Evolutionary conservation across 2,329 filamentous ascomycete genomes (phyloP).

Genomic region (Sporothrix phasma): DNA sequence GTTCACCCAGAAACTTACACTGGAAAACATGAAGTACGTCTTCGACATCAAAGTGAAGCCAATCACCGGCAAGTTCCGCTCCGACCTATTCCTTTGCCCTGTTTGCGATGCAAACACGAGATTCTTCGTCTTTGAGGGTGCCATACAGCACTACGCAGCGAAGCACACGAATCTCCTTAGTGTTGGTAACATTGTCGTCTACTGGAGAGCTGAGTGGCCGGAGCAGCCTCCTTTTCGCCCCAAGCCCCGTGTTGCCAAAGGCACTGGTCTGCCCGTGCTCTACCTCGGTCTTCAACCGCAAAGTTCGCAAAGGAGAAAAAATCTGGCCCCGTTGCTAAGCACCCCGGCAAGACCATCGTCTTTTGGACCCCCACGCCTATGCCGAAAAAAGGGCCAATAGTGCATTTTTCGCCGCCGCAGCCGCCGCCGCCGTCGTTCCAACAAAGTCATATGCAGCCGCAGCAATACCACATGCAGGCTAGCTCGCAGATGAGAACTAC

Average conservation of each 20-base stretch:
- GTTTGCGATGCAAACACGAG: conserved; percentile 55
- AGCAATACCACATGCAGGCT: background rate
- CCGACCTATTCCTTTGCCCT: conserved; percentile 68
- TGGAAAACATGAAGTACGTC: conserved; percentile 82
- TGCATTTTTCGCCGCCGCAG: background rate
- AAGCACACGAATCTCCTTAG: conserved; percentile 68
- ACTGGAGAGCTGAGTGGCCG: conserved; percentile 77
- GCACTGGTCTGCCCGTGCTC: conserved; percentile 15
- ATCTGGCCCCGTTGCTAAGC: background rate
- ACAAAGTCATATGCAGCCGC: background rate
- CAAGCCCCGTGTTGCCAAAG: conserved; percentile 38
- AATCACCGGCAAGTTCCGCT: conserved; percentile 53
- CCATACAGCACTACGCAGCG: conserved; percentile 74
- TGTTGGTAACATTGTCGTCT: conserved; percentile 59
- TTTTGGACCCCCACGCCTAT: background rate
- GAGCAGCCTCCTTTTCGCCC: conserved; percentile 61
- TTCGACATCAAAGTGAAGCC: conserved; percentile 69
- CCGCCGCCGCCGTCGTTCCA: background rate
- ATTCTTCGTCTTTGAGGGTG: conserved; percentile 65
- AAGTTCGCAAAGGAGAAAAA: background rate
- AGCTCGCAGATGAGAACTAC: too few species aligned
- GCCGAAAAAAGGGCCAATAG: background rate
- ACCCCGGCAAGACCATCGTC: background rate
- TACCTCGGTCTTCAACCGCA: background rate
- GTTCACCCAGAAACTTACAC: conserved; percentile 52